These are phyloP conservation scores for Pythium volutum DNA, from an alignment of 352 stramenopile genomes.

Conservation along the genomic window DNA sequence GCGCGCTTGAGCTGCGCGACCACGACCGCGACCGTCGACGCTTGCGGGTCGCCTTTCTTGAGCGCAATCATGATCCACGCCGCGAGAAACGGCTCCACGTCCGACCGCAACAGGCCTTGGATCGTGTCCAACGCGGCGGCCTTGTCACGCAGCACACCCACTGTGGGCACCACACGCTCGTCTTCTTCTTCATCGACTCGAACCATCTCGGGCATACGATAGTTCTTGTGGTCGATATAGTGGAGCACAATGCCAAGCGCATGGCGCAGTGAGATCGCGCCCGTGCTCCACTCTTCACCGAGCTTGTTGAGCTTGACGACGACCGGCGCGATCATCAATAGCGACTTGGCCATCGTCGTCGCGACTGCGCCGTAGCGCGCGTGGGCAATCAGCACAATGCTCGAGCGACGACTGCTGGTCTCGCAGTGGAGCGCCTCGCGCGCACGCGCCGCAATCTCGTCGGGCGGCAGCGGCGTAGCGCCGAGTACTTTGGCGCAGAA, in stretches of 20 bases:
- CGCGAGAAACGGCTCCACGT: slow-evolving; percentile 5
- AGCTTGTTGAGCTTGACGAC: slow-evolving; percentile 11
- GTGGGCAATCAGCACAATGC: slow-evolving; percentile 33
- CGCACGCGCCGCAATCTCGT: slow-evolving; percentile 27
- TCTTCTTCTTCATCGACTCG: background rate
- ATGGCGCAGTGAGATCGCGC: background rate
- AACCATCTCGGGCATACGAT: background rate
- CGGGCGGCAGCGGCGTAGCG: slow-evolving; percentile 10
- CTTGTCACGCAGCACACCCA: background rate
- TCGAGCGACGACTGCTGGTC: slow-evolving; percentile 11
- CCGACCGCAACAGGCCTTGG: slow-evolving; percentile 13
- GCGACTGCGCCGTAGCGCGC: slow-evolving; percentile 32
- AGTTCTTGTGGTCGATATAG: slow-evolving; percentile 3
- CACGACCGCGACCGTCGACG: background rate
- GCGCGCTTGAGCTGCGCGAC: background rate
- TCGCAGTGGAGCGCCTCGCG: slow-evolving; percentile 28
- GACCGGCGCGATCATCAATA: slow-evolving; percentile 17
- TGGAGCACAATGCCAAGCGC: slow-evolving; percentile 2
- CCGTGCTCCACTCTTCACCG: background rate
- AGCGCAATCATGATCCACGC: slow-evolving; percentile 13
- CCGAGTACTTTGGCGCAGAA: slow-evolving; percentile 29
- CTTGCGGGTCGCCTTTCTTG: background rate
- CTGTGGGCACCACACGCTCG: background rate
- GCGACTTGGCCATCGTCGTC: slow-evolving; percentile 24
- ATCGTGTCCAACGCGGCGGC: background rate